phyloP scores from a whole-genome alignment of 495 filamentous ascomycete genomes.

The Neurospora tetraspora region DNA sequence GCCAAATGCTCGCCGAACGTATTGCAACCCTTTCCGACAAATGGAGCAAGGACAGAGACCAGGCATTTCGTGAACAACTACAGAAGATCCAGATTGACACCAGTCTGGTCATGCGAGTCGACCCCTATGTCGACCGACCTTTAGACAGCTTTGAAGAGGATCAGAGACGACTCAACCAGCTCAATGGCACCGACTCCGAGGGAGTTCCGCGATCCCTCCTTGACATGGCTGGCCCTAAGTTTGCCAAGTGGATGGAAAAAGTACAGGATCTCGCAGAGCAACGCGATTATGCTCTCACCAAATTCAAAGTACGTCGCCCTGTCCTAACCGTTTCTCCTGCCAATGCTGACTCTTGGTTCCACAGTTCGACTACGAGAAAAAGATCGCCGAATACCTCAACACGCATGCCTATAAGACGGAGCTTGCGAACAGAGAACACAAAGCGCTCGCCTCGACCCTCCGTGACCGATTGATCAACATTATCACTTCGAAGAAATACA shows the following conservation, averaged over 20 bases:
- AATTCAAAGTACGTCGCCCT: conserved; percentile 54
- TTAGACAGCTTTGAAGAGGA: conserved; percentile 64
- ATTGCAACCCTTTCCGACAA: conserved; percentile 60
- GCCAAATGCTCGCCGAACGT: conserved; percentile 66
- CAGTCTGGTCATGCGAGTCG: conserved; percentile 69
- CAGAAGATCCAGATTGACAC: conserved; percentile 84
- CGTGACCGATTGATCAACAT: conserved; percentile 75
- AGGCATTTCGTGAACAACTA: conserved; percentile 79
- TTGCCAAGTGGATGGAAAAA: conserved; percentile 69
- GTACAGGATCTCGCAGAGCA: conserved; percentile 78
- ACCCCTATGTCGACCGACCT: conserved; percentile 63
- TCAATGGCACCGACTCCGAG: conserved; percentile 42
- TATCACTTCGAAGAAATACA: conserved; percentile 62
- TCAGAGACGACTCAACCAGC: conserved; percentile 50
- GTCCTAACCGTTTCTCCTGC: background rate
- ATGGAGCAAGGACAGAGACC: conserved; percentile 71
- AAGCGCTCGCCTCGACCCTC: conserved; percentile 62
- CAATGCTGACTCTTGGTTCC: conserved; percentile 9
- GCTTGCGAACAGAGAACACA: conserved; percentile 74
- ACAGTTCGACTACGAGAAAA: conserved; percentile 47
- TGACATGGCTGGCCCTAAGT: conserved; percentile 66
- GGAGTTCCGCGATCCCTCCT: conserved; percentile 35
- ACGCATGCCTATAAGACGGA: conserved; percentile 52
- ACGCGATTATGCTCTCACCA: conserved; percentile 66
- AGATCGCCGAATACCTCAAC: conserved; percentile 39